Percentiles rank a stretch among this genome's conserved stretches.
phyloP scores from a whole-genome alignment of 352 stramenopile species.

The Phytophthora rubi region DNA sequence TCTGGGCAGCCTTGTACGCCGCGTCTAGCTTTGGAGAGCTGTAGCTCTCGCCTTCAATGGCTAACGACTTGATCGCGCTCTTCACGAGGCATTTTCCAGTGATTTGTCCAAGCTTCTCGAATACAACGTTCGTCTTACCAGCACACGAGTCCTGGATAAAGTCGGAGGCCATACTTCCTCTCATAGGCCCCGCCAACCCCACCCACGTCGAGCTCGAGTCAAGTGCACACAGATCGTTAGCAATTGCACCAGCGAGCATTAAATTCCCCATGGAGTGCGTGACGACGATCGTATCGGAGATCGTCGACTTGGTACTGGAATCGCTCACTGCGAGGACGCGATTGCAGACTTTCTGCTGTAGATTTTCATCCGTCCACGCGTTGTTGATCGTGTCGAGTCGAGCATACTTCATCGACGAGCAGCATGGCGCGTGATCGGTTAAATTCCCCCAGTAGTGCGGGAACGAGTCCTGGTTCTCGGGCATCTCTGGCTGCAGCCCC shows the following conservation, averaged over 20 bases:
- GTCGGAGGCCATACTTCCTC: conserved; percentile 33
- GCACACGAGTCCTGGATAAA: conserved; percentile 20
- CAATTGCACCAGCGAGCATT: conserved; percentile 33
- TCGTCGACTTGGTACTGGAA: conserved; percentile 14
- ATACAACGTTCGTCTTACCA: conserved; percentile 15
- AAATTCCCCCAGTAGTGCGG: conserved; percentile 30
- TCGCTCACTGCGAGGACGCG: conserved; percentile 18
- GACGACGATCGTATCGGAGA: conserved; percentile 30
- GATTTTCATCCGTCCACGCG: conserved; percentile 1
- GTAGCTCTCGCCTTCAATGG: conserved; percentile 36
- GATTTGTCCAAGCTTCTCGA: conserved; percentile 20
- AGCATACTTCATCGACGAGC: conserved; percentile 27
- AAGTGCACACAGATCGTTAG: conserved; percentile 27
- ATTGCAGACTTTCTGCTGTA: conserved; percentile 25
- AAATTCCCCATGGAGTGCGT: conserved; percentile 34
- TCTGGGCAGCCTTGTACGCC: conserved; percentile 34
- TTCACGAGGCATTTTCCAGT: conserved; percentile 20
- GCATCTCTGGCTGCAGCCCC: conserved; percentile 21
- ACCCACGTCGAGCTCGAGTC: conserved; percentile 40
- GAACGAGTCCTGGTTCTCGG: conserved; percentile 28
- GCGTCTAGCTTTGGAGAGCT: conserved; percentile 14
- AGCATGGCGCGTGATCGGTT: conserved; percentile 25
- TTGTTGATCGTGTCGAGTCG: conserved; percentile 24
- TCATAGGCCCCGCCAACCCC: conserved; percentile 31
- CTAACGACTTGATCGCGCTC: conserved; percentile 25